A percentile compares a stretch with the other conserved stretches of the same genome.
phyloP scores from a whole-genome alignment of 2,329 filamentous ascomycete genomes.

The Akanthomyces dipterigenus region DNA sequence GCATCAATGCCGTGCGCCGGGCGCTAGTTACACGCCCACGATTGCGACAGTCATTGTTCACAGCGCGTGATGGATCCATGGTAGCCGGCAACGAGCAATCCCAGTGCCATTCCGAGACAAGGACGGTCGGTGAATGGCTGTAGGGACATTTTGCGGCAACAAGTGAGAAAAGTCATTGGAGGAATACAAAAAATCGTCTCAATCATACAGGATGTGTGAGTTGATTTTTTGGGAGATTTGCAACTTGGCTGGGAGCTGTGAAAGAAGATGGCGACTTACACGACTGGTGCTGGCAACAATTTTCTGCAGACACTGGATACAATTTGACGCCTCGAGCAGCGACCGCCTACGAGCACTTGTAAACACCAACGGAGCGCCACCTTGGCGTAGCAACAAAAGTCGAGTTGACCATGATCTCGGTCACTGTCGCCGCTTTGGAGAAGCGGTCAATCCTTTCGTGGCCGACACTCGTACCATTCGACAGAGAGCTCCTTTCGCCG shows the following conservation, averaged over 20 bases:
- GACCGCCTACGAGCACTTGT: constrained; percentile 16
- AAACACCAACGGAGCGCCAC: constrained; percentile 18
- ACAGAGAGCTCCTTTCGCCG: constrained; percentile 17
- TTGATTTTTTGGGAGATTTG: background rate
- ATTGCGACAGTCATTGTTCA: constrained; percentile 40
- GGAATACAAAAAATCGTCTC: background rate
- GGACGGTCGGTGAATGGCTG: constrained; percentile 38
- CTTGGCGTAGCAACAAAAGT: constrained; percentile 19
- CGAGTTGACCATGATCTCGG: constrained; percentile 18
- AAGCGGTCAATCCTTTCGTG: constrained; percentile 22
- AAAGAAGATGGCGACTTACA: background rate
- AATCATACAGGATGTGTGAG: background rate
- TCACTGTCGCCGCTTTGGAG: constrained; percentile 14
- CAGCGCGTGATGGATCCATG: constrained; percentile 25
- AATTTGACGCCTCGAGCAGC: background rate
- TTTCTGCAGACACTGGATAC: too few relatives aligned
- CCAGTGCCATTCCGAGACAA: constrained; percentile 35
- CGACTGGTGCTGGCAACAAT: too few relatives aligned
- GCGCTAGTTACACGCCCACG: constrained; percentile 43
- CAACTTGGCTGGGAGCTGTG: background rate
- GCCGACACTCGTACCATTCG: constrained; percentile 20
- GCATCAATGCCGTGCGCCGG: constrained; percentile 42
- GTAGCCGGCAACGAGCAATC: constrained; percentile 33
- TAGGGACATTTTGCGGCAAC: constrained; percentile 5
- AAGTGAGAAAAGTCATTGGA: background rate